Evolutionary conservation across 1,139 yeast genomes (phyloP).

Genomic region (Arxiozyma slooffiae): DNA sequence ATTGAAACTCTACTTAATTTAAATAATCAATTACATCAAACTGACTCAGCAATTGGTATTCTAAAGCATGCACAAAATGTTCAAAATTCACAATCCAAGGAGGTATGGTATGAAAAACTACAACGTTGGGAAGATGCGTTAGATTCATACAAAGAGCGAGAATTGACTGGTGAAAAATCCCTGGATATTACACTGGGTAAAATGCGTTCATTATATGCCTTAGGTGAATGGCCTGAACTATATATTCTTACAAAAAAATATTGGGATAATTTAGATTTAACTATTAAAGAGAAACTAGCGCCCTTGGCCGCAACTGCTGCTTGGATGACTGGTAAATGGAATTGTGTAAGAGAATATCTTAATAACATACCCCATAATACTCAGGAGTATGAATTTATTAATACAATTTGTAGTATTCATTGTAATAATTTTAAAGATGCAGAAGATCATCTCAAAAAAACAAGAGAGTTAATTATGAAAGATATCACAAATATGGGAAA

Average conservation of each 20-base stretch:
- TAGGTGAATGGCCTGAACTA: slow-evolving; percentile 95
- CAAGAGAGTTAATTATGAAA: slow-evolving; percentile 82
- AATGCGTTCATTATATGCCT: slow-evolving; percentile 93
- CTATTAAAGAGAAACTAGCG: slow-evolving; percentile 76
- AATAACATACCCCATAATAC: slow-evolving; percentile 84
- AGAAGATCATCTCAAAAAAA: slow-evolving; percentile 62
- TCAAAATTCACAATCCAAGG: slow-evolving; percentile 84
- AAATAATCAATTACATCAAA: slow-evolving; percentile 88
- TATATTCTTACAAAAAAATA: slow-evolving; percentile 77
- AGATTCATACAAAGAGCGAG: slow-evolving; percentile 73
- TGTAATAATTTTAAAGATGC: slow-evolving; percentile 82
- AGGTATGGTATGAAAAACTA: slow-evolving; percentile 93
- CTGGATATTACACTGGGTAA: slow-evolving; percentile 89
- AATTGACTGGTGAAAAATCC: slow-evolving; percentile 39
- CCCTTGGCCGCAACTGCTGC: slow-evolving; percentile 98
- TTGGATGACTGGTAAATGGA: slow-evolving; percentile 99
- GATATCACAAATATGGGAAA: slow-evolving; percentile 91
- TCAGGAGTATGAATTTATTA: slow-evolving; percentile 90
- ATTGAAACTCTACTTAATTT: slow-evolving; percentile 87
- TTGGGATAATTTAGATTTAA: slow-evolving; percentile 69
- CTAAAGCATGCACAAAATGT: slow-evolving; percentile 91
- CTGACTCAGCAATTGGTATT: slow-evolving; percentile 97
- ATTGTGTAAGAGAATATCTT: slow-evolving; percentile 84
- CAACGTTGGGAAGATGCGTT: slow-evolving; percentile 98
- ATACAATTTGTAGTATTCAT: slow-evolving; percentile 79